Evolutionary conservation across 1,139 yeast species (phyloP), one percentile per base, ranked within the genome.

Genomic region (Debaryomyces sp.): DNA sequence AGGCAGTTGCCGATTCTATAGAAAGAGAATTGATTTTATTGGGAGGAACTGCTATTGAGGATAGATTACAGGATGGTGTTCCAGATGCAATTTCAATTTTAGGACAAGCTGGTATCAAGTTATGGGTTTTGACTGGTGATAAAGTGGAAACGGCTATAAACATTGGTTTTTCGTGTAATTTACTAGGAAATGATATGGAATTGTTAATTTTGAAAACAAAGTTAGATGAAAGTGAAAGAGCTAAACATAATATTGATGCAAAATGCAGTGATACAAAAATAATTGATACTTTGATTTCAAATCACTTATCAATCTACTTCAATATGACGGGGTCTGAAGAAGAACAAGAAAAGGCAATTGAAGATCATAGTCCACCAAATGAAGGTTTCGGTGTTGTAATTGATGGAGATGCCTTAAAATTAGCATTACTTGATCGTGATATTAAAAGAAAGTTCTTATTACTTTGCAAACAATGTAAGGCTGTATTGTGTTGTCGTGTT

Each of bases 401-500:
- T 59, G 98, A 94, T 71, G 99, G 99, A 59, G 96, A 87, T 58
- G 96, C 97, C 0, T 75, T 94, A 60, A 88, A 86, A 57, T 56
- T 87, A 29, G 94, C 94, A 0, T 72, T 89, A 49, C 71, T 75
- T 39, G 84, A 83, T 47, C 75, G 75, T 7, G 82, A 78, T 7
- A 63, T 70, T 46, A 79, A 77, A 59, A 74, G 85, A 53, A 89
- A 89, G 67, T 91, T 94, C 66, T 73, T 94, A 55, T 71, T 94
- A 45, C 75, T 94, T 47, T 91, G 98, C 71, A 94, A 94, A 66
- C 94, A 90, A 62, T 94, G 98, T 77, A 87, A 86, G 59, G 89
- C 97, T 9, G 98, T 94, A 9, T 85, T 90, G 39, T 94, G 99
- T 68, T 94, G 99, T 69, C 85, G 99, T 65, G 99, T 94, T 4